Evolutionary conservation across 2,329 filamentous ascomycete species (phyloP).

Genomic region (Onygena corvina): DNA sequence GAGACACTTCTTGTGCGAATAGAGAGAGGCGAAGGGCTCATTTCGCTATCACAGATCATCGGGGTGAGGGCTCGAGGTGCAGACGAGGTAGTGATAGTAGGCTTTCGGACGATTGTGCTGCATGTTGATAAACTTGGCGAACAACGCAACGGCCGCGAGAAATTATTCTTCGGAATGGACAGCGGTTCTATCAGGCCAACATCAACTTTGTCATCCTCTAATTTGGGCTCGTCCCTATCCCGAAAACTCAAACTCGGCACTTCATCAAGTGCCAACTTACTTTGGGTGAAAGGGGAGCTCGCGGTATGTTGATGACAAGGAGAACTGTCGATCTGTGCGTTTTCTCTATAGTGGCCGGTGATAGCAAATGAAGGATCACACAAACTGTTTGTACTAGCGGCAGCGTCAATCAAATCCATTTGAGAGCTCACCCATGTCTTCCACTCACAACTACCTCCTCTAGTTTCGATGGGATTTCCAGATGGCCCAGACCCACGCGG

Average conservation of each 20-base stretch:
- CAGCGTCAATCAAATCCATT: constrained; percentile 16
- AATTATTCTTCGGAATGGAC: constrained; percentile 14
- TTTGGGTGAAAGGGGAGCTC: not conserved
- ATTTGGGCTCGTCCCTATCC: not conserved
- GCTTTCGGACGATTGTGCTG: constrained; percentile 11
- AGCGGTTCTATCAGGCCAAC: constrained; percentile 10
- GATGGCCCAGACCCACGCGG: constrained; percentile 8
- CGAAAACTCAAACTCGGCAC: not conserved
- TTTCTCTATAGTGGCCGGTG: constrained; percentile 21
- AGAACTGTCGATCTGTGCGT: constrained; percentile 19
- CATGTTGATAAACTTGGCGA: constrained; percentile 15
- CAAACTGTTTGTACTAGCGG: not conserved
- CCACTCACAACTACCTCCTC: constrained; percentile 16
- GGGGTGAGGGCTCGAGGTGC: constrained; percentile 7
- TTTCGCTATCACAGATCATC: not conserved
- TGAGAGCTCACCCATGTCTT: constrained; percentile 20
- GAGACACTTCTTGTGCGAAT: constrained; percentile 9
- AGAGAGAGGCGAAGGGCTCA: constrained; percentile 2
- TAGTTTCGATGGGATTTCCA: not conserved
- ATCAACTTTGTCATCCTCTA: not conserved
- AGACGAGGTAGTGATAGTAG: constrained; percentile 10
- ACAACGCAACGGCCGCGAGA: constrained; percentile 16
- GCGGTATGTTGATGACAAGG: constrained; percentile 6
- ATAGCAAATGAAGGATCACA: not conserved
- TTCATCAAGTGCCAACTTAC: not conserved